Evolutionary conservation across 106 monocot genomes (phyloP).

Genomic region (Dioscorea alata): DNA sequence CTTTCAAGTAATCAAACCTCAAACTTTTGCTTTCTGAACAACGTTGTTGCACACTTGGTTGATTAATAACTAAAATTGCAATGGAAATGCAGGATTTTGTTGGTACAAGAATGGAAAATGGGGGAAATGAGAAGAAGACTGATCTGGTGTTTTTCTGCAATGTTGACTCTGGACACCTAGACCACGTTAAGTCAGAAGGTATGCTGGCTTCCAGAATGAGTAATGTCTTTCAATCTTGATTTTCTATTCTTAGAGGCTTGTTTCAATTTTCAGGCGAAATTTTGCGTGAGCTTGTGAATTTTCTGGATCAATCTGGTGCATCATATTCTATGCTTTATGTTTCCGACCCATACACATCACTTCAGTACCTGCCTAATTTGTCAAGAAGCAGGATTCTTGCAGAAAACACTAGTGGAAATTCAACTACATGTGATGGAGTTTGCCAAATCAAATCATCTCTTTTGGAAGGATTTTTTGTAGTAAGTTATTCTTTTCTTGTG

Average conservation of each 20-base stretch:
- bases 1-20: conserved; percentile 34
- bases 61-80: background rate
- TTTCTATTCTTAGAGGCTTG: background rate
- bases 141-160: conserved; percentile 67
- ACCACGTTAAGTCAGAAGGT: conserved; percentile 52
- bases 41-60: background rate
- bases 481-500: conserved; percentile 23
- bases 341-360: conserved; percentile 33
- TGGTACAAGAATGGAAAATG: conserved; percentile 30
- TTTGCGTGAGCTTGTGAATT: conserved; percentile 41
- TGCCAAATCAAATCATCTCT: conserved; percentile 53
- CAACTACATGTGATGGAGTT: conserved; percentile 40
- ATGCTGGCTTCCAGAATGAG: background rate
- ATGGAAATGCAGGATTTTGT: conserved; percentile 49
- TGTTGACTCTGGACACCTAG: conserved; percentile 21
- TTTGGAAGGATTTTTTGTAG: conserved; percentile 59
- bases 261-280: conserved; percentile 36
- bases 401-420: conserved; percentile 21
- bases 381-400: conserved; percentile 40
- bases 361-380: conserved; percentile 1
- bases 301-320: conserved; percentile 51
- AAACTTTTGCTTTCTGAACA: background rate
- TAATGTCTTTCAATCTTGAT: background rate
- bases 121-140: conserved; percentile 18
- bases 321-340: conserved; percentile 57